Base-by-base conservation (phyloP, 1,139 yeast genomes). In the Yamadazyma atmosphaerica region DNA sequence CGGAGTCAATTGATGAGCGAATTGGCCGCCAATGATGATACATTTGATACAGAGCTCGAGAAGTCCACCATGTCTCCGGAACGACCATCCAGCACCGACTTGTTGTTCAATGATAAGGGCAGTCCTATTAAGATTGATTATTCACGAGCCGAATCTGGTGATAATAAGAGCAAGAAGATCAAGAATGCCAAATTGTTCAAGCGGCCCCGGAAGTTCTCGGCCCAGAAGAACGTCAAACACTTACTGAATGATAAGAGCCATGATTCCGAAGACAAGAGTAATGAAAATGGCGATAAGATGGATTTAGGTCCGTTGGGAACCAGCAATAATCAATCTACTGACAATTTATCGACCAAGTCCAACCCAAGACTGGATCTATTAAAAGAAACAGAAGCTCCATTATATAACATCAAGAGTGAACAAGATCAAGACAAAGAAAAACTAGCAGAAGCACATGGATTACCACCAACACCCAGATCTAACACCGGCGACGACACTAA, bases 381-480 rank as follows among this genome's bases (percentile, higher is more conserved):
- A 1, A 61, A 64, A 41, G 72, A 68, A 23, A 62, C 69, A 0
- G 77, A 79, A 18, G 77, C 74, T 3, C 85, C 85, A 3, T 58
- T 78, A 34, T 79, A 76, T 45, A 64, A 74, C 17, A 58, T 77
- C 11, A 33, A 39, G 12, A 12, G 21, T 45, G 43, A 32, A 40
- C 47, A 33, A 19, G 33, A 39, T 23, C 12, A 43, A 33, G 43
- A 26, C 37, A 9, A 6, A 12, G 34, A 34, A 36, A 27, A 16
- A 32, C 22, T n/a, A n/a, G n/a, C n/a, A n/a, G n/a, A n/a, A n/a
- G n/a, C 15, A 12, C 32, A 28, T 12, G 19, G 24, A 3, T 18
- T 32, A 22, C 38, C 44, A 13, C 37, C 39, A 3, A 19, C 38
- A 4, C 39, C 41, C 7, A 33, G 27, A 21, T n/a, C 31, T 14